These are phyloP conservation scores for Aechmea fasciata DNA, from an alignment of 176 grass and related monocot species.

Conservation along the genomic window DNA sequence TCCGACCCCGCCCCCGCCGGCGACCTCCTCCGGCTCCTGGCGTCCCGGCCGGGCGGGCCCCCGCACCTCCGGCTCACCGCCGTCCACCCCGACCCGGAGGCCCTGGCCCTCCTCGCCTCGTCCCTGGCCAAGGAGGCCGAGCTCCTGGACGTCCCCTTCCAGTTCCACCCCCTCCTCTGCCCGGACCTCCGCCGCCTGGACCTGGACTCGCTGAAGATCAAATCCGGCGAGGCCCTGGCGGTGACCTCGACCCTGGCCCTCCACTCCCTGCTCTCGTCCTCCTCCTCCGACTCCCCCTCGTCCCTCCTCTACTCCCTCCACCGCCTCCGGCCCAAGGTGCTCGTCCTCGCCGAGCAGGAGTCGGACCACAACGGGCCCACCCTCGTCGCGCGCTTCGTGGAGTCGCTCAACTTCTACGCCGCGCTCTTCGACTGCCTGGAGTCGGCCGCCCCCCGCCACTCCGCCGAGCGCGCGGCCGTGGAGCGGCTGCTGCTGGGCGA, in stretches of 20 bases:
- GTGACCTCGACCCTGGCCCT: slow-evolving; percentile 64
- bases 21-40: slow-evolving; percentile 61
- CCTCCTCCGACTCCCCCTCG: slow-evolving; percentile 19
- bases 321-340: slow-evolving; percentile 56
- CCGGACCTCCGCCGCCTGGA: slow-evolving; percentile 41
- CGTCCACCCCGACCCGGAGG: slow-evolving; percentile 42
- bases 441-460: slow-evolving; percentile 42
- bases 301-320: slow-evolving; percentile 50
- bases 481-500: slow-evolving; percentile 71
- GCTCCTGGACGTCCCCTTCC: slow-evolving; percentile 80
- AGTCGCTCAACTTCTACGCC: slow-evolving; percentile 87
- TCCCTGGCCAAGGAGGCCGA: slow-evolving; percentile 75
- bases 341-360: slow-evolving; percentile 82
- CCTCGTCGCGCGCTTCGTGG: slow-evolving; percentile 68
- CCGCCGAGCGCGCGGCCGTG: slow-evolving; percentile 62
- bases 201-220: slow-evolving; percentile 60
- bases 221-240: slow-evolving; percentile 84
- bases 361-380: slow-evolving; percentile 64
- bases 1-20: slow-evolving; percentile 68
- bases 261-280: slow-evolving; percentile 46
- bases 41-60: slow-evolving; percentile 57
- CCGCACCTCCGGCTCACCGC: slow-evolving; percentile 79
- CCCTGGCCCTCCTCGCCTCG: slow-evolving; percentile 43
- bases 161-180: slow-evolving; percentile 61
- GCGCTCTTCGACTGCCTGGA: slow-evolving; percentile 90